These are phyloP conservation scores for Dendrobium huoshanense DNA, from an alignment of 106 monocot species.

Conservation along the genomic window DNA sequence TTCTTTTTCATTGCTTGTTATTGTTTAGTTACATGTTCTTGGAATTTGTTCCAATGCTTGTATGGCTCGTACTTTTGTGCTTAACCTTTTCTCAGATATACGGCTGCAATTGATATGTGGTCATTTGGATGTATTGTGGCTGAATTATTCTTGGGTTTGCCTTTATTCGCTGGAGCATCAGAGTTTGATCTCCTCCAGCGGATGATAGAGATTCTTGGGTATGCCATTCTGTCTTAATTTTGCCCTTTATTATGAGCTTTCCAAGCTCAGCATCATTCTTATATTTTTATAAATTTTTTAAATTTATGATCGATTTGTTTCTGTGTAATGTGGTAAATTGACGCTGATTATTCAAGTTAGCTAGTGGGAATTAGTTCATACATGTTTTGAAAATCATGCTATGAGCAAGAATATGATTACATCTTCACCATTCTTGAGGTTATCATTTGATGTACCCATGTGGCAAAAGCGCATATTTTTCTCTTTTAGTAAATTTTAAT, in stretches of 20 bases:
- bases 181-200: slow-evolving; percentile 89
- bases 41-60: not conserved
- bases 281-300: not conserved
- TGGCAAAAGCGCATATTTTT: too few relatives aligned
- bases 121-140: slow-evolving; percentile 96
- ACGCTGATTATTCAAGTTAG: not conserved
- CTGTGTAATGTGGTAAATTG: not conserved
- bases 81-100: slow-evolving; percentile 76
- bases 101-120: slow-evolving; percentile 98
- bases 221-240: slow-evolving; percentile 9
- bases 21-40: not conserved
- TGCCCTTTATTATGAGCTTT: not conserved
- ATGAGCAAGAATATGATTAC: too few relatives aligned
- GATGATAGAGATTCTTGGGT: slow-evolving; percentile 87
- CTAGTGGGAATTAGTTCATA: too few relatives aligned
- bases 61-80: slow-evolving; percentile 15
- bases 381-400: too few relatives aligned
- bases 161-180: slow-evolving; percentile 90
- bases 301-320: not conserved
- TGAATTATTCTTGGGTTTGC: slow-evolving; percentile 90
- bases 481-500: too few relatives aligned
- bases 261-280: not conserved
- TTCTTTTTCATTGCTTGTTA: not conserved
- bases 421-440: too few relatives aligned
- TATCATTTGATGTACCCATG: too few relatives aligned